A percentile compares a stretch with the other conserved stretches of the same genome.
Evolutionary conservation across 495 filamentous ascomycete species (phyloP).

Genomic region (Tuber brumale): DNA sequence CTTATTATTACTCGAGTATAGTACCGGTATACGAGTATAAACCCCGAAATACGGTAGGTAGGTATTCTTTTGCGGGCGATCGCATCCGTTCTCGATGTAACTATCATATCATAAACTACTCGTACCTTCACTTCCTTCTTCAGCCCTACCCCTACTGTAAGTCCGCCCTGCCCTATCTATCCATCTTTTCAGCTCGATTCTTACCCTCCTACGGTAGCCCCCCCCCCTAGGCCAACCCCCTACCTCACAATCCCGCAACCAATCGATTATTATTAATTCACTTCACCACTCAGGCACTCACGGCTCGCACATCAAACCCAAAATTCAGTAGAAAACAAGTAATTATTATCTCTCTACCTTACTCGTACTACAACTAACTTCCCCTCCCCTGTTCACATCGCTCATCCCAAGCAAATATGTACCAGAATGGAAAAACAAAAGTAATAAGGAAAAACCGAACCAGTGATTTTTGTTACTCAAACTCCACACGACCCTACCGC

Average conservation of each 20-base stretch:
- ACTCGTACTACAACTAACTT: slow-evolving; percentile 14
- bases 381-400: background rate
- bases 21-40: too few relatives aligned
- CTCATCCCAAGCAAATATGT: background rate
- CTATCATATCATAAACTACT: too few relatives aligned
- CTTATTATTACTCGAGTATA: too few relatives aligned
- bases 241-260: background rate
- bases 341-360: slow-evolving; percentile 6
- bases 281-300: background rate
- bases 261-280: background rate
- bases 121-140: too few relatives aligned
- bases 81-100: too few relatives aligned
- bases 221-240: background rate
- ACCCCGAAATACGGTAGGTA: too few relatives aligned
- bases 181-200: slow-evolving; percentile 4
- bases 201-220: background rate
- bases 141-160: background rate
- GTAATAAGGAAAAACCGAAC: background rate
- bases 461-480: slow-evolving; percentile 2
- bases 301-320: background rate
- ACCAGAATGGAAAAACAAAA: background rate
- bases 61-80: too few relatives aligned
- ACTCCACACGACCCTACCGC: background rate
- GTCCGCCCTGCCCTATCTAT: too few relatives aligned
- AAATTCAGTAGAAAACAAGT: slow-evolving; percentile 1